Evolutionary conservation across 2,329 filamentous ascomycete genomes (phyloP), one percentile per base, ranked within the genome.

Genomic region (Colletotrichum gloeosporioides): DNA sequence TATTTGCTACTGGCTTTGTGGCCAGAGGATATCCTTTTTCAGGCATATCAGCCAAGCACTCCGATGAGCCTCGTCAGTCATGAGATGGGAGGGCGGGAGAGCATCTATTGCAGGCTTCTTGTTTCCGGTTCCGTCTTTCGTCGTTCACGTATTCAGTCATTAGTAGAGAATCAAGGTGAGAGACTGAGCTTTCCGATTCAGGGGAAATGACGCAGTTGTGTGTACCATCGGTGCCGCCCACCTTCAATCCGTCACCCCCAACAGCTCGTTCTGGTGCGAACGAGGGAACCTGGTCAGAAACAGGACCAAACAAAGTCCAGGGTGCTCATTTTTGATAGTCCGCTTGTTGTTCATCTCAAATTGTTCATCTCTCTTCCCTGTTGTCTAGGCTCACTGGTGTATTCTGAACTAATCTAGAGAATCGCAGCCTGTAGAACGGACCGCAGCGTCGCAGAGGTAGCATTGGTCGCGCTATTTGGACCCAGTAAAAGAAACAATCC

Each of bases 101-200:
- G 39, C 39, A 4, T 49, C 3, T 18, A 2, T 49, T n/a, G 9
- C 44, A 49, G 3, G 10, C 9, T 53, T 22, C 44, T 53, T 22
- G 2, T 13, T 22, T 53, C n/a, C 13, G 10, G 6, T 13, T 6
- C 6, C 3, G 44, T 53, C n/a, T 53, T 53, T 53, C 10, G 6
- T 53, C 6, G 3, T 53, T 13, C 10, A 53, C 1, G n/a, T 53
- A 22, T 53, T 53, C 44, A 22, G 2, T 2, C 2, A 22, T 53
- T 22, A 7, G 0, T 22, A 53, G n/a, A 53, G 6, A 6, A 3
- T 13, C 3, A 53, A 53, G n/a, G 22, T 4, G n/a, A 53, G 3
- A 53, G 44, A 13, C 0, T 0, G 6, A 13, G 2, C 4, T 7
- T 6, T 49, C 6, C 39, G 18, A 39, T 39, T 49, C 3, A 1